A percentile compares a stretch with the other conserved stretches of the same genome.
phyloP scores from a whole-genome alignment of 495 filamentous ascomycete species.

The Aspergillus indologenus region DNA sequence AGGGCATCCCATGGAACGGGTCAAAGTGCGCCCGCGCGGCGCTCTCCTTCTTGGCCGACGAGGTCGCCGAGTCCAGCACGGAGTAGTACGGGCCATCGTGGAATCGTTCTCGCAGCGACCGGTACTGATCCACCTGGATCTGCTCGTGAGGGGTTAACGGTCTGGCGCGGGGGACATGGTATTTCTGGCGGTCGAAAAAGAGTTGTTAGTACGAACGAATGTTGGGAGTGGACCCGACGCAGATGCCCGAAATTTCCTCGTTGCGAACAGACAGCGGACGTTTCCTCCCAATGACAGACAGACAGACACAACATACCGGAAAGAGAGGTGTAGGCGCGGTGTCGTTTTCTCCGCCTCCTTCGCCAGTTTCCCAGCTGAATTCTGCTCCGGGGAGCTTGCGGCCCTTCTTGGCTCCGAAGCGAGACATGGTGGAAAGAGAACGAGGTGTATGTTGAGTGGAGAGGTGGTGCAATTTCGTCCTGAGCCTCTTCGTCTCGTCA shows the following conservation, averaged over 20 bases:
- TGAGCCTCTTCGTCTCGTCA: neutral
- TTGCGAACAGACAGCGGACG: too few species aligned
- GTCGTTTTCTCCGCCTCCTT: slow-evolving; percentile 38
- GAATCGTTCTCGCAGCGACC: slow-evolving; percentile 47
- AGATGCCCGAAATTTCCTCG: too few species aligned
- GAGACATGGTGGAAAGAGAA: slow-evolving; percentile 32
- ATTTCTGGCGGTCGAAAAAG: slow-evolving; percentile 30
- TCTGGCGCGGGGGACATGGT: slow-evolving; percentile 33
- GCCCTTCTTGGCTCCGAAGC: slow-evolving; percentile 39
- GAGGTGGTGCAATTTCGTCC: neutral
- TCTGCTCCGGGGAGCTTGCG: slow-evolving; percentile 41
- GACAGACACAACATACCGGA: slow-evolving; percentile 44
- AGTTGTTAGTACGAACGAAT: neutral
- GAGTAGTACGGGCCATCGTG: slow-evolving; percentile 59
- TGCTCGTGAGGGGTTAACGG: slow-evolving; percentile 34
- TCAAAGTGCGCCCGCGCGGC: slow-evolving; percentile 45
- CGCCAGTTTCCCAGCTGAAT: slow-evolving; percentile 38
- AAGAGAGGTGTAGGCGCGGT: slow-evolving; percentile 44
- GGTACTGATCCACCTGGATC: slow-evolving; percentile 43
- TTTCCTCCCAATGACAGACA: too few species aligned
- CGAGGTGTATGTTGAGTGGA: neutral
- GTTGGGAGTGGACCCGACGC: too few species aligned
- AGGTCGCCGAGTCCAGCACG: slow-evolving; percentile 45
- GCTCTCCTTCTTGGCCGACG: slow-evolving; percentile 41
- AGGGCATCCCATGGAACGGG: slow-evolving; percentile 59